Evolutionary conservation across 2,329 filamentous ascomycete species (phyloP).

Genomic region (Microsporum canis): DNA sequence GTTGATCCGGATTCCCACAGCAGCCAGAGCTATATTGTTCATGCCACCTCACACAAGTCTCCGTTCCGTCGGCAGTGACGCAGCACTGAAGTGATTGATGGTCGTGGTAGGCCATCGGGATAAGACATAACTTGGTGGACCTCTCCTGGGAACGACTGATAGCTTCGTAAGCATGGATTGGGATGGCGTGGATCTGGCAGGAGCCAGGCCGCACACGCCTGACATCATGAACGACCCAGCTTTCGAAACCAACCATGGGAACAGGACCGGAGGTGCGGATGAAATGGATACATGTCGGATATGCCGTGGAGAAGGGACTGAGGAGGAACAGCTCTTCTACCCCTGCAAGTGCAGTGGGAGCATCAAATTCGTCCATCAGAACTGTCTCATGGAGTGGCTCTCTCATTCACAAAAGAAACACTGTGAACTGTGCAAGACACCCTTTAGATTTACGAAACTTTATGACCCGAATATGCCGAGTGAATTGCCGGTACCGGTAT

Average conservation of each 20-base stretch:
- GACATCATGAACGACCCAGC: conserved; percentile 49
- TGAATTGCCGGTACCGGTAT: conserved; percentile 67
- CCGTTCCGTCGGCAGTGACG: neutral
- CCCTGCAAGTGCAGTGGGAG: conserved; percentile 98
- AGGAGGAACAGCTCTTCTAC: conserved; percentile 81
- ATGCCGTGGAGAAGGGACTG: conserved; percentile 77
- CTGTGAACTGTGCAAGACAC: conserved; percentile 97
- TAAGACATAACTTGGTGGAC: neutral
- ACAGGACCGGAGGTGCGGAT: conserved; percentile 30
- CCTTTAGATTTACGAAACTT: conserved; percentile 95
- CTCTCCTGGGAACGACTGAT: neutral
- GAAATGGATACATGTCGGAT: conserved; percentile 87
- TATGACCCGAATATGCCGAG: conserved; percentile 91
- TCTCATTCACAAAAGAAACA: conserved; percentile 99
- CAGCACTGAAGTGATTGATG: neutral
- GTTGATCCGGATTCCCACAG: neutral
- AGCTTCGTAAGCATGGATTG: neutral
- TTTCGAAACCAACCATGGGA: conserved; percentile 34
- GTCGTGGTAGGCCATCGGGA: neutral
- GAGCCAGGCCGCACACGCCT: conserved; percentile 17
- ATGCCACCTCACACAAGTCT: neutral
- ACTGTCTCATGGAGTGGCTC: conserved; percentile 97
- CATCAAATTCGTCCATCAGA: conserved; percentile 97
- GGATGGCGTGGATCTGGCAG: neutral
- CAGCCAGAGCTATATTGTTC: neutral